These are phyloP conservation scores for Nicotiana tomentosiformis DNA, from an alignment of 257 asterid species.

Conservation along the genomic window DNA sequence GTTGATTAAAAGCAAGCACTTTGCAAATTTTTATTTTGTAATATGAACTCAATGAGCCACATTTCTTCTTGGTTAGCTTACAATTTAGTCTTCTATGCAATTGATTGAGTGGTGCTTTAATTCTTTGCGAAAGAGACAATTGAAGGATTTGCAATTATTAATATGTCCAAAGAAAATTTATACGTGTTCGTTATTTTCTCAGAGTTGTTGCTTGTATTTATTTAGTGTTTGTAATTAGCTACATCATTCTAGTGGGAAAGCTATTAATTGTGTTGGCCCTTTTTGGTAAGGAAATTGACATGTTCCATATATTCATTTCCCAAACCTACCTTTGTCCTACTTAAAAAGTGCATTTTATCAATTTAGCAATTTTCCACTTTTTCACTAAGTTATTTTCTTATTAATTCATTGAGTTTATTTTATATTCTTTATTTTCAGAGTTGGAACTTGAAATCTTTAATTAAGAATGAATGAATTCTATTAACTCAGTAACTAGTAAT, in stretches of 20 bases:
- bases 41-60: too few species aligned
- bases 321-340: background rate
- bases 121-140: background rate
- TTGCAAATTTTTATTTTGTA: too few species aligned
- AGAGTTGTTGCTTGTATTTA: background rate
- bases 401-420: too few species aligned
- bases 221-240: background rate
- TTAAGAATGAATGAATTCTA: too few species aligned
- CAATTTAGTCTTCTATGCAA: background rate
- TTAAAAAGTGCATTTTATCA: background rate
- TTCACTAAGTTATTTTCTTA: background rate
- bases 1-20: too few species aligned
- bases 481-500: too few species aligned
- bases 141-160: background rate
- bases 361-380: background rate
- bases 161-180: background rate
- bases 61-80: too few species aligned
- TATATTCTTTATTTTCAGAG: too few species aligned
- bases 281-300: background rate
- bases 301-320: background rate
- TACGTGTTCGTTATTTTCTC: too few species aligned
- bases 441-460: too few species aligned
- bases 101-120: background rate
- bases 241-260: background rate
- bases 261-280: background rate